Evolutionary conservation across 306 rosid genomes (phyloP).

Genomic region (Urtica urens): DNA sequence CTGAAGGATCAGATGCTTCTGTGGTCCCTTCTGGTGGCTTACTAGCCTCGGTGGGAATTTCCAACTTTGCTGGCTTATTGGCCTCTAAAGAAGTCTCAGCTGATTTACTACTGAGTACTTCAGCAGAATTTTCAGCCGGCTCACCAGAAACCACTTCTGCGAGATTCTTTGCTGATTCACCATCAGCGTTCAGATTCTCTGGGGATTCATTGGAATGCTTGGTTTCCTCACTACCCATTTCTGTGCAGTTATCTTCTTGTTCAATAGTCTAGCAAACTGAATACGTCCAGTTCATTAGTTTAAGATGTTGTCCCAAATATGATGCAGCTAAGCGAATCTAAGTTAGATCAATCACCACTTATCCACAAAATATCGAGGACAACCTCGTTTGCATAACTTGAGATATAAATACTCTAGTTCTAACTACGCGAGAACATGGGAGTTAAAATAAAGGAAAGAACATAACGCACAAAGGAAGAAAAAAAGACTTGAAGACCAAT

Average conservation of each 20-base stretch:
- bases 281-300: slow-evolving; percentile 19
- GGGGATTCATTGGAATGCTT: slow-evolving; percentile 3
- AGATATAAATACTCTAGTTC: not conserved
- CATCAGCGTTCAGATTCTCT: not conserved
- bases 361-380: too few relatives aligned
- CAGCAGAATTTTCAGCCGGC: slow-evolving; percentile 6
- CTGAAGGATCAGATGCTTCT: slow-evolving; percentile 18
- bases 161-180: slow-evolving; percentile 5
- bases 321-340: too few relatives aligned
- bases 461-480: too few relatives aligned
- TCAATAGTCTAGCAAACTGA: slow-evolving; percentile 18
- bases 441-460: too few relatives aligned
- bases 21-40: not conserved
- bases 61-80: not conserved
- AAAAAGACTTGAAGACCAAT: too few relatives aligned
- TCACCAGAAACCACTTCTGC: not conserved
- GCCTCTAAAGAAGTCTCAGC: not conserved
- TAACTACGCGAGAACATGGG: too few relatives aligned
- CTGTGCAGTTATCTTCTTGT: slow-evolving; percentile 24
- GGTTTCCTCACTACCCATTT: slow-evolving; percentile 11
- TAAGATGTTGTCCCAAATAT: too few relatives aligned
- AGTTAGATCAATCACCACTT: too few relatives aligned
- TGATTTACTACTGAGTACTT: not conserved
- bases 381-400: not conserved
- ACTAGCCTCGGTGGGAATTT: slow-evolving; percentile 3